phyloP scores from a whole-genome alignment of 306 rosid species.

The Glycine latifolia region DNA sequence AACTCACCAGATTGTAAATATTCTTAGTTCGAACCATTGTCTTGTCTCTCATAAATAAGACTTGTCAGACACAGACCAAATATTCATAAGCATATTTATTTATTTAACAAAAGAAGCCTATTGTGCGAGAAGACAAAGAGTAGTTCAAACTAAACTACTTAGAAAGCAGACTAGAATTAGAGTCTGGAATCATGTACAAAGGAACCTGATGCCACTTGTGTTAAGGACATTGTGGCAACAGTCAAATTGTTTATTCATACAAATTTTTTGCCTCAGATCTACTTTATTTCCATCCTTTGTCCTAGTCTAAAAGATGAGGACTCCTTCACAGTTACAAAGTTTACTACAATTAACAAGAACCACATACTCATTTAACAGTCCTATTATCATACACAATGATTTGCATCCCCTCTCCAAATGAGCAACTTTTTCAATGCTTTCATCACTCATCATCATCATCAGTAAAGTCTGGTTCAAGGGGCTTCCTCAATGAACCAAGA shows the following conservation, averaged over 20 bases:
- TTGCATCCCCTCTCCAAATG: not conserved
- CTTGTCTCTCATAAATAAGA: not conserved
- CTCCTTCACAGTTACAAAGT: slow-evolving; percentile 32
- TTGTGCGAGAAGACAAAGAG: not conserved
- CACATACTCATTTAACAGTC: slow-evolving; percentile 1
- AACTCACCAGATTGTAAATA: not conserved
- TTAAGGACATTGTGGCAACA: not conserved
- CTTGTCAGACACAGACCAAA: not conserved
- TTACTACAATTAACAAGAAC: slow-evolving; percentile 11
- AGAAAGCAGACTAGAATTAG: not conserved
- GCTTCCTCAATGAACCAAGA: slow-evolving; percentile 59
- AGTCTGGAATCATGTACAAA: slow-evolving; percentile 1
- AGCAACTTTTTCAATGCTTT: not conserved
- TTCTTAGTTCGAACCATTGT: not conserved
- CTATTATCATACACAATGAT: not conserved
- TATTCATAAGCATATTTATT: not conserved
- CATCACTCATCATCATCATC: slow-evolving; percentile 49
- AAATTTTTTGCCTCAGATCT: slow-evolving; percentile 25
- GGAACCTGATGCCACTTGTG: not conserved
- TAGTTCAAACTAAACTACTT: not conserved
- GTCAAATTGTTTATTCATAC: slow-evolving; percentile 1
- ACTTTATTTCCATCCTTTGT: slow-evolving; percentile 15
- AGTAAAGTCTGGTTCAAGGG: slow-evolving; percentile 63
- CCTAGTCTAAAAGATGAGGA: slow-evolving; percentile 33
- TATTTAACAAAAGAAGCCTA: not conserved